Percentiles rank a stretch among this genome's conserved stretches.
These are phyloP conservation scores for Phymatotrichopsis omnivora DNA, from an alignment of 2,329 filamentous ascomycete genomes.

Conservation along the genomic window DNA sequence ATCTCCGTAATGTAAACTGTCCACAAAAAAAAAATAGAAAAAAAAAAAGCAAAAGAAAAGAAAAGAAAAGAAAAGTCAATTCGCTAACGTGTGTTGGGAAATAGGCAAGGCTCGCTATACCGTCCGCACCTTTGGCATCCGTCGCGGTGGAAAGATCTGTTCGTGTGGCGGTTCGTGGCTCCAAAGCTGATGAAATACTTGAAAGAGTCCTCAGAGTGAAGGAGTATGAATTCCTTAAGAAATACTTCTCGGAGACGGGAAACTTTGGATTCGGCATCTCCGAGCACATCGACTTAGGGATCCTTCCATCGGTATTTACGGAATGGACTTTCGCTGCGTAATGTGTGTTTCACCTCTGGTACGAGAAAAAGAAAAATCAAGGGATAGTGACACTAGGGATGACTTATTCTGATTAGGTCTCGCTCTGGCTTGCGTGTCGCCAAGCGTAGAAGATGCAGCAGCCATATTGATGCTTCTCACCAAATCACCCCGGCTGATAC, in stretches of 20 bases:
- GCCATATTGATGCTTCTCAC: conserved; percentile 85
- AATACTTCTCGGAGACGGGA: conserved; percentile 99
- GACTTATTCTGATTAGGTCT: too few relatives aligned
- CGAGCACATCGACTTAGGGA: conserved; percentile 99
- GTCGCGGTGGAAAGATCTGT: conserved; percentile 99
- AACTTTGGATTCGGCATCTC: conserved; percentile 99
- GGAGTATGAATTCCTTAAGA: conserved; percentile 99
- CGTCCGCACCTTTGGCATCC: conserved; percentile 99
- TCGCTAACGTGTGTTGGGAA: too few relatives aligned
- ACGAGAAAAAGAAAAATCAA: too few relatives aligned
- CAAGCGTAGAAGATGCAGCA: too few relatives aligned
- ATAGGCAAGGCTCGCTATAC: conserved; percentile 99
- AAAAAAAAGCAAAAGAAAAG: too few relatives aligned
- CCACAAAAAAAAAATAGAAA: too few relatives aligned
- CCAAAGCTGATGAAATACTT: conserved; percentile 99
- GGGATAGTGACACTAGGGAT: too few relatives aligned
- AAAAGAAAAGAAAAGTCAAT: too few relatives aligned
- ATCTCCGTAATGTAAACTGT: conserved; percentile 3
- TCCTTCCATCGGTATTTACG: conserved; percentile 95
- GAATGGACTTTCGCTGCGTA: conserved; percentile 99
- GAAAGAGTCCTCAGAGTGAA: conserved; percentile 99
- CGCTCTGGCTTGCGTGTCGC: conserved; percentile 96
- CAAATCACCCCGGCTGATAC: conserved; percentile 91
- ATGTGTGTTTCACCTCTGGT: conserved; percentile 54
- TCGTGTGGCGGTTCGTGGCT: conserved; percentile 97